These are phyloP conservation scores for Globisporangium uncinulatum DNA, from an alignment of 352 stramenopile species.

Conservation along the genomic window DNA sequence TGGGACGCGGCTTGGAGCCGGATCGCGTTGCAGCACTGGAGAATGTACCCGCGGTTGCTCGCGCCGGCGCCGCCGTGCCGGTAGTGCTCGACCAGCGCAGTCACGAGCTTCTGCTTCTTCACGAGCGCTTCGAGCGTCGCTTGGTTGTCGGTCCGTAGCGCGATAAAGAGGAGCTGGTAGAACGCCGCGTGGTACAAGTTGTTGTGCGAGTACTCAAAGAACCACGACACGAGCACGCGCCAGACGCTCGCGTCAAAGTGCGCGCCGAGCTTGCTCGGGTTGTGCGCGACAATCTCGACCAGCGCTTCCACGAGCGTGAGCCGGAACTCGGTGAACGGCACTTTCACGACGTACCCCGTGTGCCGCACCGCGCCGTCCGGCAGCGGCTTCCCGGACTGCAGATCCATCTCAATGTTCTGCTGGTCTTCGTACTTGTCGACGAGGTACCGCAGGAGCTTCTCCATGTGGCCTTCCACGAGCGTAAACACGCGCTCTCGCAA, in stretches of 20 bases:
- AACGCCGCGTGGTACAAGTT: conserved; percentile 89
- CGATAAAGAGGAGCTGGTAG: conserved; percentile 88
- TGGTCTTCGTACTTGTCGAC: conserved; percentile 75
- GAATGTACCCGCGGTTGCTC: conserved; percentile 85
- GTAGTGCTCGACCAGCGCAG: conserved; percentile 80
- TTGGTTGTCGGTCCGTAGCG: conserved; percentile 81
- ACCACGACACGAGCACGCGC: conserved; percentile 84
- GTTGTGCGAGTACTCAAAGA: conserved; percentile 91
- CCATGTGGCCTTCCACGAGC: conserved; percentile 58
- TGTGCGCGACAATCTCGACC: conserved; percentile 81
- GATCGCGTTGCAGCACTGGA: conserved; percentile 88
- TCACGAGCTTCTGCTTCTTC: conserved; percentile 87
- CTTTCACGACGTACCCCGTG: conserved; percentile 84
- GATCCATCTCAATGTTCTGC: conserved; percentile 73
- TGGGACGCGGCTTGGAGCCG: conserved; percentile 85
- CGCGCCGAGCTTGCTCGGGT: conserved; percentile 58
- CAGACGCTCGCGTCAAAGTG: conserved; percentile 83
- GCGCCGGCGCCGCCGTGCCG: conserved; percentile 43
- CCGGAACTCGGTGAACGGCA: conserved; percentile 87
- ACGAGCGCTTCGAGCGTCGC: conserved; percentile 73
- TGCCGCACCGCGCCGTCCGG: conserved; percentile 65
- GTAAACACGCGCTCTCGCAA: conserved; percentile 69
- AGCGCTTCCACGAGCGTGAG: conserved; percentile 80
- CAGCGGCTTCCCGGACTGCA: conserved; percentile 52
- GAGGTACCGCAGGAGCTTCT: conserved; percentile 62